Conservation (phyloP, 2,329 filamentous ascomycete species). For the Alternaria panax region DNA sequence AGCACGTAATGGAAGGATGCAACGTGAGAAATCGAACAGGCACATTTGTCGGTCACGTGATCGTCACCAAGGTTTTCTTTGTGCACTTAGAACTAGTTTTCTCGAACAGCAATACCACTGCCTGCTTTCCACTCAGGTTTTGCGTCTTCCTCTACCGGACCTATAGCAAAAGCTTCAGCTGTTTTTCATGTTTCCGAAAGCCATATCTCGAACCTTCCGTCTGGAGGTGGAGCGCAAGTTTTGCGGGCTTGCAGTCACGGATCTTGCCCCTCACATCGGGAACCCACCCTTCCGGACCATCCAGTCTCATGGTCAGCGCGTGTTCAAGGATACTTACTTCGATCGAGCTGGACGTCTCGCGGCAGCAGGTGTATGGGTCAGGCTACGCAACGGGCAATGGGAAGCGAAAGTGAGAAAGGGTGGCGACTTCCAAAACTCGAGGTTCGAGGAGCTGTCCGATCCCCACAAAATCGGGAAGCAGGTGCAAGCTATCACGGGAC, state of each 20-base stretch:
- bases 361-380: conserved; percentile 34
- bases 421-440: conserved; percentile 30
- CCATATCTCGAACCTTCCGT: conserved; percentile 5
- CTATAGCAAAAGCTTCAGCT: neutral
- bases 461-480: conserved; percentile 19
- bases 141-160: neutral
- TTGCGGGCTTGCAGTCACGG: conserved; percentile 14
- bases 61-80: neutral
- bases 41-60: neutral
- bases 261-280: conserved; percentile 10
- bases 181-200: conserved; percentile 8
- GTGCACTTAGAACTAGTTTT: neutral
- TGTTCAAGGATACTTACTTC: conserved; percentile 39
- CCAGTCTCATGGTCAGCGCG: conserved; percentile 10
- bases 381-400: conserved; percentile 22
- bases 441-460: conserved; percentile 35
- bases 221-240: conserved; percentile 25
- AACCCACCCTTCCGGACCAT: conserved; percentile 17
- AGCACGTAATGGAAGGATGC: neutral
- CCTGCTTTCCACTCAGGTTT: neutral
- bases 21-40: neutral
- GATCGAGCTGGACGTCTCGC: conserved; percentile 28
- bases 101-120: neutral
- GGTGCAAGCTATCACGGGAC: conserved; percentile 12
- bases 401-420: conserved; percentile 30